phyloP scores from a whole-genome alignment of 768 basidiomycete genomes.

The Crassisporium funariophilum region DNA sequence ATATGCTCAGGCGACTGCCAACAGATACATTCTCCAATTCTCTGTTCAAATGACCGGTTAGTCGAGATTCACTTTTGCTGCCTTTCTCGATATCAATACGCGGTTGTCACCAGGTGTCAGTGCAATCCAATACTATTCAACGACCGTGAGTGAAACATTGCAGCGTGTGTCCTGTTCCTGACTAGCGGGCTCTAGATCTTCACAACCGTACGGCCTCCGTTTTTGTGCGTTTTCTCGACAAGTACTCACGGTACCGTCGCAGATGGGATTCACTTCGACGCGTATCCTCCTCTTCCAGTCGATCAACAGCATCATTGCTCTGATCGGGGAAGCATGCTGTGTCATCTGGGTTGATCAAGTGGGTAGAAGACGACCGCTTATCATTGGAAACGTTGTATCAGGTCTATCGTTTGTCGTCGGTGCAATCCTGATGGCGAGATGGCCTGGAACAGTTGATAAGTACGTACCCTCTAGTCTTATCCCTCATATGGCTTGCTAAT shows the following conservation, averaged over 20 bases:
- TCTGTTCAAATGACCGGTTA: slow-evolving; percentile 63
- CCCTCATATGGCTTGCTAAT: neutral
- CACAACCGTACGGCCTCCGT: slow-evolving; percentile 29
- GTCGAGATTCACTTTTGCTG: too few species aligned
- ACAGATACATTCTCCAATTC: slow-evolving; percentile 49
- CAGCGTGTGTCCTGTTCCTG: neutral
- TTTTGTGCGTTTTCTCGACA: too few species aligned
- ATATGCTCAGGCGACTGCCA: slow-evolving; percentile 11
- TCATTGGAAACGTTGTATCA: slow-evolving; percentile 43
- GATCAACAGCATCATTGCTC: slow-evolving; percentile 54
- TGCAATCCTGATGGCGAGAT: slow-evolving; percentile 45
- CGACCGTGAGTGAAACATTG: slow-evolving; percentile 34
- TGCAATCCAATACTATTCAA: slow-evolving; percentile 58
- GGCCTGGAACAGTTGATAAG: slow-evolving; percentile 46
- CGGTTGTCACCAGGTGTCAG: slow-evolving; percentile 42
- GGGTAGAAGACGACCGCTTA: slow-evolving; percentile 41
- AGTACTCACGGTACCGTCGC: too few species aligned
- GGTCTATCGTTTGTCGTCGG: slow-evolving; percentile 47
- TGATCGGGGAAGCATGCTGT: slow-evolving; percentile 52
- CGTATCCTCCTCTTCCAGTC: slow-evolving; percentile 54
- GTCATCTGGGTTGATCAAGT: slow-evolving; percentile 46
- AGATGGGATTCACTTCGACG: slow-evolving; percentile 48
- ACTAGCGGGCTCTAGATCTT: slow-evolving; percentile 31
- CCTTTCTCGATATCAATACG: too few species aligned
- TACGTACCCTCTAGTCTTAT: slow-evolving; percentile 18